Evolutionary conservation across 306 rosid genomes (phyloP), one percentile per base, ranked within the genome.

Genomic region (Cucurbita moschata): DNA sequence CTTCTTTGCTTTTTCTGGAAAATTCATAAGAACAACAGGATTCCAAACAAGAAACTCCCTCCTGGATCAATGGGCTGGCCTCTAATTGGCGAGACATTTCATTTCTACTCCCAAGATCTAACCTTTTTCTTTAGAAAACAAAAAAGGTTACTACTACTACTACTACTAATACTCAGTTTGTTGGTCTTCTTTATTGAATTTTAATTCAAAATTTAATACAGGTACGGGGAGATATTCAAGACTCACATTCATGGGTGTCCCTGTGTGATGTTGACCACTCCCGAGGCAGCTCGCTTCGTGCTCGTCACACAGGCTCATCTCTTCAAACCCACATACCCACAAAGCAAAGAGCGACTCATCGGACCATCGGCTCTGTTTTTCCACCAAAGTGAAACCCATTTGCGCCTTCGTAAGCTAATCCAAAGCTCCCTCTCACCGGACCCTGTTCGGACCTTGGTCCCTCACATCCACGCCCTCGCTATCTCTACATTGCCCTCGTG

Each of bases 31-130:
- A 46, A 67, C 42, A 71, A 75, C 9, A 73, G 67, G 16, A 0
- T 59, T 4, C 19, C 10, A 23, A 67, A 81, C 9, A 60, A 44
- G 19, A 66, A 66, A 80, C 97, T 91, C 71, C 99, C 99, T 55
- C 97, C 99, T 7, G 99, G 97, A n/a, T 89, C 97, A 60, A 83
- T 88, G 87, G 97, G 99, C 8, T 94, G 97, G 97, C 99, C 99
- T 1, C 79, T 83, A 83, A 74, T 89, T 30, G 99, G 99, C 73
- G 95, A 94, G 51, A 94, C 97, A 67, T 86, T 87, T 44, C 96
- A 84, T 79, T 83, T 94, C 61, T 89, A 94, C 67, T 86, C 97
- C 46, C 91, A 85, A 75, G 78, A 91, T 71, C 96, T 97, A 1
- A 88, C 84, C 58, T 57, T 87, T 89, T 94, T 90, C 62, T 78